Conservation (phyloP, 2,329 filamentous ascomycete genomes). For the Fusarium equiseti region DNA sequence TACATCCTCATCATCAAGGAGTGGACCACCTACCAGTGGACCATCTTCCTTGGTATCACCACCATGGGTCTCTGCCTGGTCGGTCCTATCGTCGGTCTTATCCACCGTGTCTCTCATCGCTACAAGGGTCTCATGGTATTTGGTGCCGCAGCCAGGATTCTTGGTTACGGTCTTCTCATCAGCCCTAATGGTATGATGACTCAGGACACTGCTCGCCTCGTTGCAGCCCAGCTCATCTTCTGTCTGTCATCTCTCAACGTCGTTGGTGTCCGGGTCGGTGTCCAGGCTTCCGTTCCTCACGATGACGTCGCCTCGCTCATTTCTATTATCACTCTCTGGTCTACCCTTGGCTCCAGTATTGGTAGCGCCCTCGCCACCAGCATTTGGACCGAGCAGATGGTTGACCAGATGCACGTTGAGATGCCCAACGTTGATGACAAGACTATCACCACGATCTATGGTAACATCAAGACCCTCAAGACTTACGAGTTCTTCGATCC, state of each 20-base stretch:
- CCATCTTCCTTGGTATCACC: slow-evolving; percentile 55
- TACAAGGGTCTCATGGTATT: slow-evolving; percentile 58
- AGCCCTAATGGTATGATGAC: slow-evolving; percentile 48
- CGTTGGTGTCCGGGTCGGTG: slow-evolving; percentile 56
- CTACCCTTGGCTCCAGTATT: slow-evolving; percentile 53
- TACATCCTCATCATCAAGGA: slow-evolving; percentile 57
- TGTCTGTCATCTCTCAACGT: slow-evolving; percentile 55
- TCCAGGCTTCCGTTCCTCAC: slow-evolving; percentile 58
- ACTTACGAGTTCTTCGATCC: slow-evolving; percentile 51
- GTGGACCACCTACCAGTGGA: slow-evolving; percentile 58
- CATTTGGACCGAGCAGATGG: slow-evolving; percentile 57
- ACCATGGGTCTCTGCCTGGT: slow-evolving; percentile 56
- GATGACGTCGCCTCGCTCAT: slow-evolving; percentile 57
- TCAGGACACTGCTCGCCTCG: slow-evolving; percentile 51
- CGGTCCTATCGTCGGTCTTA: slow-evolving; percentile 52
- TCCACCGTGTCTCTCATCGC: slow-evolving; percentile 54
- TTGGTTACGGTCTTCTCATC: slow-evolving; percentile 55
- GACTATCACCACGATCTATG: slow-evolving; percentile 50
- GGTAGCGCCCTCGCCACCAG: slow-evolving; percentile 55
- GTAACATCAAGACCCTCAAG: slow-evolving; percentile 51
- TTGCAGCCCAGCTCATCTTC: slow-evolving; percentile 53
- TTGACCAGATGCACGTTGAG: slow-evolving; percentile 50
- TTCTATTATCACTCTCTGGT: slow-evolving; percentile 55
- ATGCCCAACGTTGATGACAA: slow-evolving; percentile 43
- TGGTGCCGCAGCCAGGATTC: slow-evolving; percentile 52